Evolutionary conservation across 805 yeast genomes (phyloP), one percentile per base, ranked within the genome.

Genomic region (Kodamaea kakaduensis): DNA sequence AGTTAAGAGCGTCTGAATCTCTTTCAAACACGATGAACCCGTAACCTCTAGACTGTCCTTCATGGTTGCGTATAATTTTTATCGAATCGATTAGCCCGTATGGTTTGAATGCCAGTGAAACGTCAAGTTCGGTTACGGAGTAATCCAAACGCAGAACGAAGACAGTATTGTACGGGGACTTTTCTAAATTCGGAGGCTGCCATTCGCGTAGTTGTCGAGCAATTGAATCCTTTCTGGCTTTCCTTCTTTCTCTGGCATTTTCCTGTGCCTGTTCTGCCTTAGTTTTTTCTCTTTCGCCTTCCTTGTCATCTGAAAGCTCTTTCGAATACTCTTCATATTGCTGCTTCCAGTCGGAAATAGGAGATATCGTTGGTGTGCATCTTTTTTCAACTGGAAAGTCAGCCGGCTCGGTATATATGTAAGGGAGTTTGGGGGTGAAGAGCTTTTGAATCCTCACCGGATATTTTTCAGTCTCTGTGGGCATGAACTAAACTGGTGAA

Each of bases 71-170:
- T 3, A 63, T 55, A 13, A 61, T 52, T 32, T 71, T 65, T 37
- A 64, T 50, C 0, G 67, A 71, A 31, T 82, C 89, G 18, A 90
- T 77, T 5, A 73, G 71, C 0, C 97, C 97, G 61, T 65, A 87
- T 41, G 64, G 67, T 17, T 70, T 57, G 46, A 87, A 83, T 24
- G 64, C 70, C 38, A 71, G 70, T 24, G 78, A 79, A 19, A 90
- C 55, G 31, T 87, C 93, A 8, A 77, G 55, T 48, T 87, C 96
- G 0, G 76, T 73, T 8, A 75, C 61, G 3, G 62, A 59, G 51
- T 82, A 88, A 31, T 76, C 76, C 29, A 90, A 59, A 35, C 97
- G 64, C 0, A 83, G 81, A 5, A 90, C 71, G 53, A 93, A 87
- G 3, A 90, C 67, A 0, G 97, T 90, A 40, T 69, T 66, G 50